Evolutionary conservation across 1,284 basidiomycete genomes (phyloP).

Genomic region (Cryptococcus hybrid): DNA sequence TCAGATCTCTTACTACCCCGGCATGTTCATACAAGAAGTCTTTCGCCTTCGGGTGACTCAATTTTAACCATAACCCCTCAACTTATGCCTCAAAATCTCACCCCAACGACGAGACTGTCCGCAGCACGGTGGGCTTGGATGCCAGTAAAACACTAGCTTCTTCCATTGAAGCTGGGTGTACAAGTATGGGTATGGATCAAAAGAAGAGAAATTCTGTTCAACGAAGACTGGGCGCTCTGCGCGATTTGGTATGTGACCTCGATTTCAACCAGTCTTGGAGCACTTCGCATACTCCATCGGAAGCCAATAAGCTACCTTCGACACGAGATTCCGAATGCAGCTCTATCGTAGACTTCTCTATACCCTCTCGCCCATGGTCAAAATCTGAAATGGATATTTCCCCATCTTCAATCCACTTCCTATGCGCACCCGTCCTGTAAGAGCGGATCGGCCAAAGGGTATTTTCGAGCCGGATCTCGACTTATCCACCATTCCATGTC

Average conservation of each 20-base stretch:
- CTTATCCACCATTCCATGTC: no score
- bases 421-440: no score
- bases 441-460: no score
- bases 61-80: slow-evolving; percentile 22
- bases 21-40: slow-evolving; percentile 10
- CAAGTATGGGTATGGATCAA: slow-evolving; percentile 3
- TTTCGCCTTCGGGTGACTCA: slow-evolving; percentile 25
- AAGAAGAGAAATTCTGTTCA: no score
- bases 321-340: no score
- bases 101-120: slow-evolving; percentile 2
- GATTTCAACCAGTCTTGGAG: slow-evolving; percentile 46
- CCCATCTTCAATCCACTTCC: no score
- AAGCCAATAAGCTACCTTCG: background rate
- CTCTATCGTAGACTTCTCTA: no score
- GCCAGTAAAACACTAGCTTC: slow-evolving; percentile 1
- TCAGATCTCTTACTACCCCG: slow-evolving; percentile 16
- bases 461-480: no score
- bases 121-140: slow-evolving; percentile 8
- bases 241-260: slow-evolving; percentile 40
- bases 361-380: no score
- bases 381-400: no score
- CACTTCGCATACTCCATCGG: slow-evolving; percentile 12
- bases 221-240: slow-evolving; percentile 34
- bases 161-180: background rate
- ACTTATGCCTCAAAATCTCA: background rate